Conservation (phyloP, 768 basidiomycete genomes). For the Termitomyces sp. region DNA sequence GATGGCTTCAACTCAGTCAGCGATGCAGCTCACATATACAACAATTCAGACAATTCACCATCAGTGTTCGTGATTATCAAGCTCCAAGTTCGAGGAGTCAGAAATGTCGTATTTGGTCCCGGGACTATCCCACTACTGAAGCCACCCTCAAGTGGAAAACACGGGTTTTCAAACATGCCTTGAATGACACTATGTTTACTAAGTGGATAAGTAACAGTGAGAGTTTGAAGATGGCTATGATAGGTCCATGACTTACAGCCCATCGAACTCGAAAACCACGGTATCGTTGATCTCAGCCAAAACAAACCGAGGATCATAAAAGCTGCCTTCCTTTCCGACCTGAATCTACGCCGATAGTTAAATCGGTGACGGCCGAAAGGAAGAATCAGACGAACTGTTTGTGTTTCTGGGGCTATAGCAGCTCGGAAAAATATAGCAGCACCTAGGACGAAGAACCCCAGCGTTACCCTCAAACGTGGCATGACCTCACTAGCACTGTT, state of each 20-base stretch:
- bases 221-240: background rate
- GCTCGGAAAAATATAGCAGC: background rate
- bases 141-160: constrained; percentile 30
- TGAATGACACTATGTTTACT: constrained; percentile 38
- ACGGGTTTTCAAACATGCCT: constrained; percentile 28
- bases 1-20: constrained; percentile 17
- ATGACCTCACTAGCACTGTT: background rate
- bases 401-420: constrained; percentile 6
- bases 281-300: constrained; percentile 27
- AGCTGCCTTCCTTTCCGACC: constrained; percentile 34
- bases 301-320: constrained; percentile 28
- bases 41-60: constrained; percentile 16
- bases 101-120: constrained; percentile 13
- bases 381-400: constrained; percentile 6
- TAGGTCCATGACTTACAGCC: constrained; percentile 20
- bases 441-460: background rate
- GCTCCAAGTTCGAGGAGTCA: constrained; percentile 23
- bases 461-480: background rate
- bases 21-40: background rate
- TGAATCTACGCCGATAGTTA: constrained; percentile 21
- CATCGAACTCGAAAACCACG: constrained; percentile 33
- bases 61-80: constrained; percentile 27
- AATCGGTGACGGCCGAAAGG: background rate
- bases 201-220: background rate
- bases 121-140: constrained; percentile 32